phyloP scores from a whole-genome alignment of 345 rosid genomes.

The Abelmoschus esculentus region DNA sequence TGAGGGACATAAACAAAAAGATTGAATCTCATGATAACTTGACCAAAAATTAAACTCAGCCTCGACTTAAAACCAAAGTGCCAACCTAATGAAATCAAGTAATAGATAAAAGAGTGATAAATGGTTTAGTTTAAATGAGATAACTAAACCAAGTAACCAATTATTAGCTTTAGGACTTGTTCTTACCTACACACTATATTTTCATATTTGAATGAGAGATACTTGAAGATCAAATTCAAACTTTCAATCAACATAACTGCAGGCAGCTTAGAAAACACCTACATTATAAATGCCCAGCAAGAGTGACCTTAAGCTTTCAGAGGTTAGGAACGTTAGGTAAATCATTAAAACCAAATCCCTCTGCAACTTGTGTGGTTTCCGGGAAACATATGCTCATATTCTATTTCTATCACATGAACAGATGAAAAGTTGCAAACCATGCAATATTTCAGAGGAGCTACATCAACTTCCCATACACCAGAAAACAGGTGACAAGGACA shows the following conservation, averaged over 20 bases:
- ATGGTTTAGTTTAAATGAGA: not conserved
- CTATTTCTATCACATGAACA: not conserved
- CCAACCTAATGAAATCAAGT: not conserved
- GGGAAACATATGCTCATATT: not conserved
- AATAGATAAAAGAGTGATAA: not conserved
- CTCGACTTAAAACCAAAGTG: not conserved
- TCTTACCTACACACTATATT: not conserved
- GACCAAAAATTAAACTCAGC: not conserved
- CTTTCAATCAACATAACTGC: not conserved
- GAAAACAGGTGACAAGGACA: not conserved
- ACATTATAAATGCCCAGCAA: not conserved
- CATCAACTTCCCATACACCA: not conserved
- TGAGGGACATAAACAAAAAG: not conserved
- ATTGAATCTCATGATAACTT: not conserved
- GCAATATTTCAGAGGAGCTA: not conserved
- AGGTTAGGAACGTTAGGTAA: not conserved
- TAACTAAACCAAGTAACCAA: not conserved
- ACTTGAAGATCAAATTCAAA: not conserved
- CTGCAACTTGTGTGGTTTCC: not conserved
- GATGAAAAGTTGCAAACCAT: not conserved
- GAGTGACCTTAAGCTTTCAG: not conserved
- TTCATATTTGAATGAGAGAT: not conserved
- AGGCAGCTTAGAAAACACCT: not conserved
- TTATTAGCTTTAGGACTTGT: not conserved
- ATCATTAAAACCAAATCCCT: not conserved